These are phyloP conservation scores for Paramecium sexaurelia DNA, from an alignment of 73 alveolate species.

Conservation along the genomic window DNA sequence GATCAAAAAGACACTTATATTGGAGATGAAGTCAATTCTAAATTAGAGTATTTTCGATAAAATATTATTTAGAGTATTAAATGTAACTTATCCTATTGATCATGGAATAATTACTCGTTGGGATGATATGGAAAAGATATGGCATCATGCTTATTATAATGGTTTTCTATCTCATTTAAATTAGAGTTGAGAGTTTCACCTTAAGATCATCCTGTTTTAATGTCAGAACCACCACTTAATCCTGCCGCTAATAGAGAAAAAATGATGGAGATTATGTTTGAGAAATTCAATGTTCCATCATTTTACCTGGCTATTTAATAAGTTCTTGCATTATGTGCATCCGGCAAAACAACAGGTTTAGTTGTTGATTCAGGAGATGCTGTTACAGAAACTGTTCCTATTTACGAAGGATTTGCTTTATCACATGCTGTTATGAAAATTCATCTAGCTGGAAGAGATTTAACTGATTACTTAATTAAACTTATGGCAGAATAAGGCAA, in stretches of 20 bases:
- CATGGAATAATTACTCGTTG: constrained; percentile 95
- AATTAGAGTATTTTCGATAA: constrained; percentile 83
- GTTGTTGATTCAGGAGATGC: constrained; percentile 98
- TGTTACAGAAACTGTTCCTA: constrained; percentile 95
- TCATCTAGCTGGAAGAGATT: constrained; percentile 92
- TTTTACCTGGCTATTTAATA: constrained; percentile 59
- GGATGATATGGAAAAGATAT: constrained; percentile 96
- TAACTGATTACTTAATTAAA: constrained; percentile 83
- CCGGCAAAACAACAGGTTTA: constrained; percentile 98
- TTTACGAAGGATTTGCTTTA: constrained; percentile 97
- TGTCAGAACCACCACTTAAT: constrained; percentile 82
- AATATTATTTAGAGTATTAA: constrained; percentile 77
- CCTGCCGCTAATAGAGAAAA: constrained; percentile 81
- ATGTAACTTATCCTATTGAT: constrained; percentile 92
- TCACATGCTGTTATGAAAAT: constrained; percentile 93
- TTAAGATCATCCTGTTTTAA: constrained; percentile 79
- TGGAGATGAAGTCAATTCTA: constrained; percentile 98
- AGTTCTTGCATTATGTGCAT: constrained; percentile 91
- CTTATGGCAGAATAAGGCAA: constrained; percentile 79
- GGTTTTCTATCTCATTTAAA: constrained; percentile 66
- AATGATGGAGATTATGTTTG: constrained; percentile 82
- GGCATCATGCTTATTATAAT: constrained; percentile 81
- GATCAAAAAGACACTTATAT: constrained; percentile 90
- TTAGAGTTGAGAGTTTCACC: constrained; percentile 87
- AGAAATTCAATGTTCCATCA: constrained; percentile 57